Base-by-base conservation (phyloP, 1,284 basidiomycete species). In the Melampsora larici-populina region DNA sequence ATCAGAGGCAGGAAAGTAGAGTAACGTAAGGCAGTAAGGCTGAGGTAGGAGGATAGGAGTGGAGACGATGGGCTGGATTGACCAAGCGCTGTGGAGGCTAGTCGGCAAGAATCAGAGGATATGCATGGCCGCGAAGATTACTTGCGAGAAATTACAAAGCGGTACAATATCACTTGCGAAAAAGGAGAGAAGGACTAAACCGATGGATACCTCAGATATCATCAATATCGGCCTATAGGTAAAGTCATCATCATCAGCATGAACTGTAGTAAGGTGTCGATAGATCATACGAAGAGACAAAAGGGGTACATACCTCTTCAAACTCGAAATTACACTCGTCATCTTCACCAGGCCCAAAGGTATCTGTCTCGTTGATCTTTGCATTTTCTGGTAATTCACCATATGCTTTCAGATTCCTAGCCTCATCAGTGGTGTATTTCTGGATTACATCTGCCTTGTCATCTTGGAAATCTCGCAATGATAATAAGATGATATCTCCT, bases 381-480 rank as follows among this genome's bases (percentile, higher is more conserved):
- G 95, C 95, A 82, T 93, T 94, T 85, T 96, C 94, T 51, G 97
- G 97, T 73, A 99, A 88, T 85, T 99, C 97, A 77, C 97, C 95
- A 84, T 98, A 97, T 33, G 93, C 92, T 89, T 97, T 97, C 84
- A 98, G 90, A 46, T 91, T 93, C 80, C 94, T 88, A 36, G 93
- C 93, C 82, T 96, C 93, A 84, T 98, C 95, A 43, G 94, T 90
- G 17, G 94, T 97, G 86, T 99, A 99, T 86, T 97, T 97, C 84
- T 97, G 96, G 83, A 99, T 98, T 68, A 99, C 96, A 86, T 99
- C 97, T 43, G 95, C 97, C 85, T 98, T 98, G 86, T 94, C 94
- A 82, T 99, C 97, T 85, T 99, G 96, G 89, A 99, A 99, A 78
- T 99, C 97, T 81, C 97, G 92, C 72, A 99, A 88, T 40, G 96